Percentiles rank a stretch among this genome's conserved stretches.
phyloP scores from a whole-genome alignment of 371 early-diverging fungal genomes.

The Blastocladiella emersonii region DNA sequence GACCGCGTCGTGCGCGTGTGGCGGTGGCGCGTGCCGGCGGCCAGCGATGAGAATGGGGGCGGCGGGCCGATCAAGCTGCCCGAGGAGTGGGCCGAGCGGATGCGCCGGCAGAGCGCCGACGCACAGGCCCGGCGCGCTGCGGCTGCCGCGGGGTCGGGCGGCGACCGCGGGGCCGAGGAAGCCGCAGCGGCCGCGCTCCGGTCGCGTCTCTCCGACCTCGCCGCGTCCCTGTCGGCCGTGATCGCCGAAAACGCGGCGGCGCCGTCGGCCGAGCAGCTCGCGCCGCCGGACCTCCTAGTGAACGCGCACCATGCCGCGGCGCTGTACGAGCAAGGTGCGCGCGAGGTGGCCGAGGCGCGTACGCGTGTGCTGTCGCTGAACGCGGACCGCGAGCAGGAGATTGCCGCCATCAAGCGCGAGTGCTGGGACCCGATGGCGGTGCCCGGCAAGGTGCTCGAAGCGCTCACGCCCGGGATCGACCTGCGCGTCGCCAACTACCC shows the following conservation, averaged over 20 bases:
- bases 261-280: background rate
- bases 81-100: background rate
- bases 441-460: slow-evolving; percentile 27
- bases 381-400: background rate
- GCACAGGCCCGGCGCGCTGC: background rate
- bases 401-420: slow-evolving; percentile 9
- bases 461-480: slow-evolving; percentile 17
- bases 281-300: background rate
- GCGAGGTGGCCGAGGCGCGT: background rate
- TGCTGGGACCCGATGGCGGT: slow-evolving; percentile 41
- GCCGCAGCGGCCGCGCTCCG: background rate
- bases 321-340: background rate
- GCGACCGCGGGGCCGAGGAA: background rate
- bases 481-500: slow-evolving; percentile 14
- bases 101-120: background rate
- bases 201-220: background rate
- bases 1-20: background rate
- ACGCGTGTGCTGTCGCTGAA: background rate
- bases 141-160: background rate
- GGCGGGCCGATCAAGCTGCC: background rate
- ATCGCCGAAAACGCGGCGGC: background rate
- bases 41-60: too few relatives aligned
- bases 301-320: background rate
- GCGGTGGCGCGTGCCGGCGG: background rate
- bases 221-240: background rate